Conservation (phyloP, 2,329 filamentous ascomycete genomes). For the Cercospora sp. region DNA sequence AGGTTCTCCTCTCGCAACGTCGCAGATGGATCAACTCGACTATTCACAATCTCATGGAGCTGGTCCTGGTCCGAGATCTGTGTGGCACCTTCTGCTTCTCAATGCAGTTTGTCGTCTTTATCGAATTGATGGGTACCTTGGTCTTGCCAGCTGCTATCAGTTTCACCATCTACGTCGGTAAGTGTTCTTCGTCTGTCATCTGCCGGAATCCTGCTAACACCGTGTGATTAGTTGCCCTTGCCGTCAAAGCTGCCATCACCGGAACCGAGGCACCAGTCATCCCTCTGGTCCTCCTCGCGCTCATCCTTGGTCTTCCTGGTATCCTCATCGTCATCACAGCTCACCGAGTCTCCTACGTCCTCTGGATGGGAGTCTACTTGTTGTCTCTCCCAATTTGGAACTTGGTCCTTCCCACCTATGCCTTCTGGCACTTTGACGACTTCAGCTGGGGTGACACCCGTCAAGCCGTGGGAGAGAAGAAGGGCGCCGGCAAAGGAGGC, state of each 20-base stretch:
- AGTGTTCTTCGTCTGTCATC: slow-evolving; percentile 44
- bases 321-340: slow-evolving; percentile 91
- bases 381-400: slow-evolving; percentile 95
- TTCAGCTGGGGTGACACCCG: slow-evolving; percentile 99
- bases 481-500: slow-evolving; percentile 70
- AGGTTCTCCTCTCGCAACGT: slow-evolving; percentile 87
- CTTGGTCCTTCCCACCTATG: slow-evolving; percentile 88
- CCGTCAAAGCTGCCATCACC: slow-evolving; percentile 67
- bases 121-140: slow-evolving; percentile 90
- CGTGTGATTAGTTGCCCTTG: slow-evolving; percentile 67
- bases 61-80: slow-evolving; percentile 90
- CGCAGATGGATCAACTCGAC: slow-evolving; percentile 99
- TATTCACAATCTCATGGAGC: slow-evolving; percentile 97
- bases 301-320: slow-evolving; percentile 92
- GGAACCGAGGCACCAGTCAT: slow-evolving; percentile 72
- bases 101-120: slow-evolving; percentile 98
- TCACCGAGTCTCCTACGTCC: slow-evolving; percentile 85
- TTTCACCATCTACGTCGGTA: slow-evolving; percentile 94
- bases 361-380: slow-evolving; percentile 97
- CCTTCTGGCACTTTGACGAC: slow-evolving; percentile 99
- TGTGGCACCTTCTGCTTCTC: slow-evolving; percentile 99
- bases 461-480: slow-evolving; percentile 87
- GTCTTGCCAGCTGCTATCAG: slow-evolving; percentile 94
- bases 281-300: slow-evolving; percentile 79
- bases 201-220: slow-evolving; percentile 33